Evolutionary conservation across 176 grass and related monocot species (phyloP), one percentile per base, ranked within the genome.

Genomic region (Stipa capillata): DNA sequence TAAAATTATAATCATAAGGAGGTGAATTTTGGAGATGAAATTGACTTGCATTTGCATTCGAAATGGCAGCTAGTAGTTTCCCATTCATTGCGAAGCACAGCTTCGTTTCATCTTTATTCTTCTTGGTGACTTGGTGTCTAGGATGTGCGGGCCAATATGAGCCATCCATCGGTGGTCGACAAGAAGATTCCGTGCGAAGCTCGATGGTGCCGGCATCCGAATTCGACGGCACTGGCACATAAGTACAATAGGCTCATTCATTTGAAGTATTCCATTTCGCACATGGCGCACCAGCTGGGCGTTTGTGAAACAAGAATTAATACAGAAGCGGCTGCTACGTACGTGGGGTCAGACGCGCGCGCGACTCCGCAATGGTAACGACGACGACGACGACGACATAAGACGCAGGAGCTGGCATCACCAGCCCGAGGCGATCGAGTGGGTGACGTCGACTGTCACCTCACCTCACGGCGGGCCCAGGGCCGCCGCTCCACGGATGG

Each of bases 291-390:
- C 23, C 61, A 59, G 73, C 9, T 66, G 67, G 61, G 49, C 14
- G 52, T 61, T 82, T 48, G 71, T 85, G 53, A 85, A 82, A 85
- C 73, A 55, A 71, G 78, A 82, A n/a, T n/a, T n/a, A n/a, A n/a
- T n/a, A n/a, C n/a, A n/a, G n/a, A n/a, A n/a, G n/a, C n/a, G n/a
- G n/a, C n/a, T n/a, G n/a, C n/a, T n/a, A n/a, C n/a, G n/a, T 55
- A 25, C 57, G 57, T 61, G 57, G 57, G 28, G 57, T 33, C 57
- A 0, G 33, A 29, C 6, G 57, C 31, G 56, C 15, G 6, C 27
- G 16, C 40, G 40, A 4, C 40, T 42, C 65, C 39, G 8, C 43
- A 8, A 68, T 42, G 39, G 65, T 36, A 2, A 7, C 63, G 18
- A n/a, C n/a, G 10, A 15, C 24, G 41, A 47, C 13, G 65, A 44